Evolutionary conservation across 768 basidiomycete genomes (phyloP).

Genomic region (Trametopsis cervina): DNA sequence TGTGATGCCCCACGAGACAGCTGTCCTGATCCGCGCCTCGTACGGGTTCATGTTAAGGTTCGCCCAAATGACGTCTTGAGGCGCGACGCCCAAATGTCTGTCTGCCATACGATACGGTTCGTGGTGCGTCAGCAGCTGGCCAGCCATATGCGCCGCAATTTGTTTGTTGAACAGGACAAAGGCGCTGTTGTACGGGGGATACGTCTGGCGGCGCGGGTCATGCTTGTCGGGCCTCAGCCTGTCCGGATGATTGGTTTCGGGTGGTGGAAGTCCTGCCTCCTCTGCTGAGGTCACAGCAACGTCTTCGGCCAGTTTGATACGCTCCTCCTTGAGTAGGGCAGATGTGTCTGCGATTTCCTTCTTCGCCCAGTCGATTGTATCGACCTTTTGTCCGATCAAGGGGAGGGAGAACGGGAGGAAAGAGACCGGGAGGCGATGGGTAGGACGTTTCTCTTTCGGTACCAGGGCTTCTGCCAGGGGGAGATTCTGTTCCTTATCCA

Average conservation of each 20-base stretch:
- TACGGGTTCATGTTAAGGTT: slow-evolving; percentile 90
- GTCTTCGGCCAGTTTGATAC: slow-evolving; percentile 24
- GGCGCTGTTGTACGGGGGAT: slow-evolving; percentile 43
- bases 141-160: slow-evolving; percentile 87
- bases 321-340: slow-evolving; percentile 18
- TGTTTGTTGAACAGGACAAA: slow-evolving; percentile 92
- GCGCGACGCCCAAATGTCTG: slow-evolving; percentile 76
- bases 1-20: slow-evolving; percentile 67
- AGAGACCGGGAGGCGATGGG: slow-evolving; percentile 57
- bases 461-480: slow-evolving; percentile 41
- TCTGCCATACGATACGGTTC: slow-evolving; percentile 76
- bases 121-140: slow-evolving; percentile 69
- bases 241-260: slow-evolving; percentile 18
- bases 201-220: slow-evolving; percentile 19
- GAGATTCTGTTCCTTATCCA: slow-evolving; percentile 19
- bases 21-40: slow-evolving; percentile 35
- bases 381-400: slow-evolving; percentile 81
- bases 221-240: slow-evolving; percentile 15
- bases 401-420: slow-evolving; percentile 48
- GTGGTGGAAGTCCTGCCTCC: slow-evolving; percentile 12
- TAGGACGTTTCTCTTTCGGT: slow-evolving; percentile 67
- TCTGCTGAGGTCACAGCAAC: slow-evolving; percentile 17
- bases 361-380: slow-evolving; percentile 87
- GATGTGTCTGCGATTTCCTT: slow-evolving; percentile 53
- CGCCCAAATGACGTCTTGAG: slow-evolving; percentile 87